Percentiles rank a stretch among this genome's conserved stretches.
phyloP scores from a whole-genome alignment of 805 yeast species.

The Spathaspora arborariae region DNA sequence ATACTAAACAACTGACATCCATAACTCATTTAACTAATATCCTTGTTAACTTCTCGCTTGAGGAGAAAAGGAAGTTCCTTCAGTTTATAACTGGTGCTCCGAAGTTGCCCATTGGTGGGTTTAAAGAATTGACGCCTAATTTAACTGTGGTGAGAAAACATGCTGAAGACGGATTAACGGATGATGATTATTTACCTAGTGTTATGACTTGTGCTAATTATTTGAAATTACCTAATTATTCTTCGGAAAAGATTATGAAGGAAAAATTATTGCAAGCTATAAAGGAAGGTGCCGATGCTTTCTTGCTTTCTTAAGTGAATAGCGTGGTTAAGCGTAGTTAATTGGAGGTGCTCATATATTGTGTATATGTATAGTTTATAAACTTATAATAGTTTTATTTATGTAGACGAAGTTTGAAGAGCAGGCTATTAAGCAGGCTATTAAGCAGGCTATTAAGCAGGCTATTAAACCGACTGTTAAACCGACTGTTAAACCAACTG shows the following conservation, averaged over 20 bases:
- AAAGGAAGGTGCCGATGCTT: slow-evolving; percentile 85
- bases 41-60: slow-evolving; percentile 48
- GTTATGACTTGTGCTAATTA: slow-evolving; percentile 99
- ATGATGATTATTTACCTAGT: slow-evolving; percentile 87
- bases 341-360: too few species aligned
- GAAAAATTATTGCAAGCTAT: slow-evolving; percentile 65
- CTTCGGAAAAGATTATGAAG: slow-evolving; percentile 56
- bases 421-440: too few species aligned
- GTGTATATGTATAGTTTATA: too few species aligned
- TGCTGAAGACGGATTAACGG: slow-evolving; percentile 61
- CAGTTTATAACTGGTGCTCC: slow-evolving; percentile 94
- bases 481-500: too few species aligned
- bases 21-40: slow-evolving; percentile 60
- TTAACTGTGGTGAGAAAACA: slow-evolving; percentile 84
- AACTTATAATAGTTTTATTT: too few species aligned
- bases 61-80: slow-evolving; percentile 67
- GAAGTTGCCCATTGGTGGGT: slow-evolving; percentile 90
- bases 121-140: slow-evolving; percentile 73
- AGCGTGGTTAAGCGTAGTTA: background rate
- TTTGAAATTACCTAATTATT: slow-evolving; percentile 81
- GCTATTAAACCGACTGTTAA: too few species aligned
- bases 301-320: slow-evolving; percentile 59
- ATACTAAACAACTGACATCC: slow-evolving; percentile 61
- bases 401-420: too few species aligned
- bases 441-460: too few species aligned